Conservation (phyloP, 768 basidiomycete genomes). For the Calocybe cyanea region DNA sequence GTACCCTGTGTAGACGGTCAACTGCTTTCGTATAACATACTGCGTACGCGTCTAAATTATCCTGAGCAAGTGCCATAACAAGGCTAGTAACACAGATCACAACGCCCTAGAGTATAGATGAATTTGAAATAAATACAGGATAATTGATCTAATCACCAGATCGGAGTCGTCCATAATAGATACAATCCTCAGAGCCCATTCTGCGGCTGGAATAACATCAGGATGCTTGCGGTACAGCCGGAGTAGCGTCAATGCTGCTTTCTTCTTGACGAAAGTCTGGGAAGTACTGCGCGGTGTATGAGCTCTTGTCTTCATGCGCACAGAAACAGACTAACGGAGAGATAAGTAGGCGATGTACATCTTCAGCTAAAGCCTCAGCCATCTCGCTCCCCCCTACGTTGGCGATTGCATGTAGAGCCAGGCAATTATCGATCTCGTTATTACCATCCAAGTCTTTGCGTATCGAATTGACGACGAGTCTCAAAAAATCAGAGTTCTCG, state of each 20-base stretch:
- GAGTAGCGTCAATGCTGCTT: slow-evolving; percentile 91
- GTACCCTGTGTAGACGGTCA: slow-evolving; percentile 69
- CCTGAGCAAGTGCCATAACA: slow-evolving; percentile 92
- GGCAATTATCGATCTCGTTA: slow-evolving; percentile 92
- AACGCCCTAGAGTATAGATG: slow-evolving; percentile 64
- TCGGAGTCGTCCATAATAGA: slow-evolving; percentile 95
- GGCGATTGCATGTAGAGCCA: slow-evolving; percentile 96
- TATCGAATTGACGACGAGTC: slow-evolving; percentile 97
- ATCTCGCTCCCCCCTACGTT: slow-evolving; percentile 98
- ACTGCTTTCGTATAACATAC: slow-evolving; percentile 96
- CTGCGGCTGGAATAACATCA: slow-evolving; percentile 85
- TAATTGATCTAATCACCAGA: slow-evolving; percentile 45
- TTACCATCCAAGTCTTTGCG: slow-evolving; percentile 95
- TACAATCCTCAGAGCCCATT: slow-evolving; percentile 95
- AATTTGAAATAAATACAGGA: slow-evolving; percentile 6
- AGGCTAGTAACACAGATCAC: slow-evolving; percentile 91
- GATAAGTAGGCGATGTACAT: slow-evolving; percentile 92
- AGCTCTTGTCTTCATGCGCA: slow-evolving; percentile 1
- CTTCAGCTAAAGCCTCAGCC: slow-evolving; percentile 92
- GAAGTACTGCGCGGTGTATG: slow-evolving; percentile 65
- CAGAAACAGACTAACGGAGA: slow-evolving; percentile 68
- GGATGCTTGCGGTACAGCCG: slow-evolving; percentile 95
- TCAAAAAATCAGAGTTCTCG: slow-evolving; percentile 95
- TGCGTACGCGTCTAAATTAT: slow-evolving; percentile 84
- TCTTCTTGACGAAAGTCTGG: slow-evolving; percentile 95